Conservation (phyloP, 495 filamentous ascomycete species). For the Jackrogersella minutella region DNA sequence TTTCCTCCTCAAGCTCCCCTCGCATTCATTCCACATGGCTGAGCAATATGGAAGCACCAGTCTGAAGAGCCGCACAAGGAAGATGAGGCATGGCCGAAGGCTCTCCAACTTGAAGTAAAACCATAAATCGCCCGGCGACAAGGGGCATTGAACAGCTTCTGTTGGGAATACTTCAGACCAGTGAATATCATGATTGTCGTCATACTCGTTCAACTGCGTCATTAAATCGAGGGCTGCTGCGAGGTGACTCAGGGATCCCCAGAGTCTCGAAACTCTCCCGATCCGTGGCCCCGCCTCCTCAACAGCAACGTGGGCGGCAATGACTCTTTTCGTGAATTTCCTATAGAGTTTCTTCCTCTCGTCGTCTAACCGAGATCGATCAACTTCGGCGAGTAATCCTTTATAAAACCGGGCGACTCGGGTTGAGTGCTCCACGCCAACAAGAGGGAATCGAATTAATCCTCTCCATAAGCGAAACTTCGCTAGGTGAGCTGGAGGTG, state of each 20-base stretch:
- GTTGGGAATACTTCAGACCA: conserved; percentile 39
- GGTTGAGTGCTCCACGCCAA: conserved; percentile 10
- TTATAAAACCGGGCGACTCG: conserved; percentile 27
- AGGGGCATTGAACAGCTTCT: neutral
- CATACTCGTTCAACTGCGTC: conserved; percentile 25
- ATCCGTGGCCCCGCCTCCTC: conserved; percentile 1
- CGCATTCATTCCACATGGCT: conserved; percentile 35
- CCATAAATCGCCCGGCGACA: conserved; percentile 32
- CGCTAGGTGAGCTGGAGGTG: conserved; percentile 2
- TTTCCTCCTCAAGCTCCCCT: conserved; percentile 17
- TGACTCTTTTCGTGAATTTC: conserved; percentile 20
- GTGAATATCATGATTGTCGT: conserved; percentile 33
- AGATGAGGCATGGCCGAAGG: conserved; percentile 32
- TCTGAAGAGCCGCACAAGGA: conserved; percentile 34
- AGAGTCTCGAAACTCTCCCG: conserved; percentile 23
- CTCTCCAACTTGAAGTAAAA: conserved; percentile 39
- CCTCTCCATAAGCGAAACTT: conserved; percentile 11
- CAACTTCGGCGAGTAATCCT: conserved; percentile 17
- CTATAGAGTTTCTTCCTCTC: conserved; percentile 26
- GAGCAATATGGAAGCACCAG: conserved; percentile 16
- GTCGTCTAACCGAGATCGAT: conserved; percentile 21
- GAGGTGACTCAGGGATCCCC: conserved; percentile 12
- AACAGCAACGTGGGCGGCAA: conserved; percentile 24
- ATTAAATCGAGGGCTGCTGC: conserved; percentile 23
- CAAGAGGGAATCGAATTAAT: conserved; percentile 18